These are phyloP conservation scores for Cairneyella variabilis DNA, from an alignment of 495 filamentous ascomycete species.

Conservation along the genomic window DNA sequence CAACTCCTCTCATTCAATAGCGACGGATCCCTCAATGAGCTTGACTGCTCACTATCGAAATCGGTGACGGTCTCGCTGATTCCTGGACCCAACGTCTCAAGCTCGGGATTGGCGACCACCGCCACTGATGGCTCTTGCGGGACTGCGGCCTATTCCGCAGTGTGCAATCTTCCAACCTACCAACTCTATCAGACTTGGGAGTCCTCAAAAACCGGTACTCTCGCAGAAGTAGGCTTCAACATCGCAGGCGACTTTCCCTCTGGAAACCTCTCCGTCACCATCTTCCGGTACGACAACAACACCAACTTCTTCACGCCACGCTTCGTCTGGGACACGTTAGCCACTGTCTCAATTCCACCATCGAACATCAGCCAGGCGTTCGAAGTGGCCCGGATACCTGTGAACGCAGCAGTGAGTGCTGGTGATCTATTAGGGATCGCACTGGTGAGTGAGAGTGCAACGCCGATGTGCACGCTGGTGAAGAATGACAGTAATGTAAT, in stretches of 20 bases:
- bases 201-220: slow-evolving; percentile 8
- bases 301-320: slow-evolving; percentile 16
- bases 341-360: not conserved
- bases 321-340: slow-evolving; percentile 18
- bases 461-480: slow-evolving; percentile 7
- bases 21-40: slow-evolving; percentile 8
- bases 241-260: slow-evolving; percentile 5
- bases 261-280: slow-evolving; percentile 12
- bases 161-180: slow-evolving; percentile 14
- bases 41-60: slow-evolving; percentile 8
- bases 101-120: not conserved
- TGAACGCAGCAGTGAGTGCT: not conserved
- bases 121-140: slow-evolving; percentile 11
- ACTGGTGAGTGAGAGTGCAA: slow-evolving; percentile 6
- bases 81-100: not conserved
- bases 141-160: not conserved
- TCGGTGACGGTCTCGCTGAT: slow-evolving; percentile 3
- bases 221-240: slow-evolving; percentile 12
- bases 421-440: slow-evolving; percentile 14
- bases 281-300: slow-evolving; percentile 17
- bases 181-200: slow-evolving; percentile 20
- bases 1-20: slow-evolving; percentile 9
- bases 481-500: not conserved
- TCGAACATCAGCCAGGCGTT: slow-evolving; percentile 3
- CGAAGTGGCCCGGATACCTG: slow-evolving; percentile 1